Conservation (phyloP, 192 early-diverging fungal genomes). For the Coemansia sp. region DNA sequence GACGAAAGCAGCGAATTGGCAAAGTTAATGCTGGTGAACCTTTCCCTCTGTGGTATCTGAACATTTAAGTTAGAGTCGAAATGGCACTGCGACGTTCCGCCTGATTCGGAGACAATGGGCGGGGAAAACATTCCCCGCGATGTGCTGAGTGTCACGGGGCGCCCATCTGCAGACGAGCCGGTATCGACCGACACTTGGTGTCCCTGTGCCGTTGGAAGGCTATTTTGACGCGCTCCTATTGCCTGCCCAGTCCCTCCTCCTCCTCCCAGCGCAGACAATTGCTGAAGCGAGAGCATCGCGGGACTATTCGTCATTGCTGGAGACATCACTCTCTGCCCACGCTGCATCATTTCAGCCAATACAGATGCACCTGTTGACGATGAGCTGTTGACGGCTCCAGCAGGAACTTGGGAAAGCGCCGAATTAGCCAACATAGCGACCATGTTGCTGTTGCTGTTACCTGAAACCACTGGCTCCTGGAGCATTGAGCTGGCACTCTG, state of each 20-base stretch:
- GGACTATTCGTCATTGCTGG: constrained; percentile 19
- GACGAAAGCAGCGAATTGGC: constrained; percentile 1
- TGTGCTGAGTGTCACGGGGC: not conserved
- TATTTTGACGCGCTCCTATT: constrained; percentile 26
- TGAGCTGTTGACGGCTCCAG: not conserved
- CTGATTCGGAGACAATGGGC: not conserved
- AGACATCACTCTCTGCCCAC: constrained; percentile 35
- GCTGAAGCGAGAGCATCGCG: constrained; percentile 16
- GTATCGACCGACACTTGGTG: constrained; percentile 11
- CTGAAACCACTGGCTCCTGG: constrained; percentile 1
- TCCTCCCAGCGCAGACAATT: constrained; percentile 11
- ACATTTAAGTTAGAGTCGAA: not conserved
- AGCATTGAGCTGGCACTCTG: constrained; percentile 5
- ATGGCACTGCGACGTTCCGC: not conserved
- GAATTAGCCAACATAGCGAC: constrained; percentile 16
- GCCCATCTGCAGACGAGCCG: not conserved
- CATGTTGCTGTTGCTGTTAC: constrained; percentile 12
- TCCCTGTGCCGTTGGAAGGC: constrained; percentile 31
- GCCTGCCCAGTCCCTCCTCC: constrained; percentile 7
- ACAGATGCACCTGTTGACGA: not conserved
- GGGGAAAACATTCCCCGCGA: constrained; percentile 1
- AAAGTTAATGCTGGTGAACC: not conserved
- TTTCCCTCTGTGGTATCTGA: not conserved
- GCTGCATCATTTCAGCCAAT: constrained; percentile 35
- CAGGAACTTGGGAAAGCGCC: constrained; percentile 9